Base-by-base conservation (phyloP, 345 rosid species). In the Eucalyptus fibrosa region DNA sequence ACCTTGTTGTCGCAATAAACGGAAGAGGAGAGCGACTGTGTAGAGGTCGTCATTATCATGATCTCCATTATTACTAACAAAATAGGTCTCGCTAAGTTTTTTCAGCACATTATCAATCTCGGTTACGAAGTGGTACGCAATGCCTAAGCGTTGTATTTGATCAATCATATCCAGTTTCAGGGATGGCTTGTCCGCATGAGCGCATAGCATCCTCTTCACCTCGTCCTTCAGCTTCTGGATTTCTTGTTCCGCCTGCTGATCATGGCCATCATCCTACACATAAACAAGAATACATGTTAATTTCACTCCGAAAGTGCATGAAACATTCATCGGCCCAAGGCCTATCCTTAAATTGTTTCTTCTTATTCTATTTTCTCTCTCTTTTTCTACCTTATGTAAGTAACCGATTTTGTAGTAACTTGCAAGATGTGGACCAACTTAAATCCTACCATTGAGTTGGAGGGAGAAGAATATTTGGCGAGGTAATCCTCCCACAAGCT, bases 1-100 rank as follows among this genome's bases (percentile, higher is more conserved):
- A 24, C 93, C 92, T 23, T 91, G 90, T 62, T 92, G 89, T 37
- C 93, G 86, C 17, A 89, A 80, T 44, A 91, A 32, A 18, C 91
- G 91, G 86, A 92, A 92, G 42, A 67, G 56, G 32, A 91, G 89
- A 65, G 93, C 88, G 44, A 80, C 72, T 6, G 83, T 86, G 81
- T 23, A 26, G 30, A 91, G 89, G 12, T 89, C 87, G 12, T 82
- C 87, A 12, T 86, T 45, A 17, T 14, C 83, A 37, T 56, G 37
- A 7, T 28, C 8, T 34, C 24, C 50, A 30, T 69, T 45, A 50
- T 53, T 42, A 40, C 55, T 32, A 23, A 60, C 86, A n/a, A 77
- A 49, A 30, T 26, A 56, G 81, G 16, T 47, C 8, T 42, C 2
- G 42, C 65, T 72, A 42, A 87, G n/a, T 7, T 82, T 59, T 17